Evolutionary conservation across 139 green algal genomes (phyloP).

Genomic region (Pleodorina starrii): DNA sequence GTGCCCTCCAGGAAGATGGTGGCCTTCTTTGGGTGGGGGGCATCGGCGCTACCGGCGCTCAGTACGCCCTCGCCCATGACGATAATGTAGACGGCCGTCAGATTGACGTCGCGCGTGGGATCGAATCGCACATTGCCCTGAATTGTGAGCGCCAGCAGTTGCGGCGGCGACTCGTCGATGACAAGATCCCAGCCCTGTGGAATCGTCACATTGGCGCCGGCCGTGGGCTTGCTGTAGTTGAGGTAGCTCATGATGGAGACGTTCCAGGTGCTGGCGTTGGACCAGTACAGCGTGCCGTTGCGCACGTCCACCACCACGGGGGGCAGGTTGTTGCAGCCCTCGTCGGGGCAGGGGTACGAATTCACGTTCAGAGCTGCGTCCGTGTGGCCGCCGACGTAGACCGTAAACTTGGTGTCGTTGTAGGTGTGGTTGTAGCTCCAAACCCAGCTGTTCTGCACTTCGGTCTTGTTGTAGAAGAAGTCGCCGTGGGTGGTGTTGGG

Average conservation of each 20-base stretch:
- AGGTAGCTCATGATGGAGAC: not conserved
- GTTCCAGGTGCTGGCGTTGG: slow-evolving; percentile 16
- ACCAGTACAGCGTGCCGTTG: slow-evolving; percentile 54
- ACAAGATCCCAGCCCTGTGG: slow-evolving; percentile 59
- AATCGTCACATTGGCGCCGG: slow-evolving; percentile 39
- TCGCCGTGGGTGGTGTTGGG: slow-evolving; percentile 24
- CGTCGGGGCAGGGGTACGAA: not conserved
- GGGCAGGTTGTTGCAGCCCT: slow-evolving; percentile 19
- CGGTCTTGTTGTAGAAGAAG: slow-evolving; percentile 52
- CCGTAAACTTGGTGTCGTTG: slow-evolving; percentile 44
- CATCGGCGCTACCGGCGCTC: not conserved
- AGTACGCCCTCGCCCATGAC: slow-evolving; percentile 20
- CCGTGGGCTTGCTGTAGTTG: slow-evolving; percentile 25
- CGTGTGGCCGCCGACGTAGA: not conserved
- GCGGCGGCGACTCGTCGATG: slow-evolving; percentile 48
- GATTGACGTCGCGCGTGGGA: slow-evolving; percentile 28
- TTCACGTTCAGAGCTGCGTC: not conserved
- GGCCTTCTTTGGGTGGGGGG: not conserved
- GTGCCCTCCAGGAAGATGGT: not conserved
- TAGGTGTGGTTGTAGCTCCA: slow-evolving; percentile 55
- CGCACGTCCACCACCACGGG: not conserved
- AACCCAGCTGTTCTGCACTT: slow-evolving; percentile 16
- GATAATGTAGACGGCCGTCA: slow-evolving; percentile 49
- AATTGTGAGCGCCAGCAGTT: slow-evolving; percentile 23
- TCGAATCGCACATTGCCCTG: slow-evolving; percentile 54